These are phyloP conservation scores for Dianthus caryophyllus DNA, from an alignment of 148 eudicot genomes.

Conservation along the genomic window DNA sequence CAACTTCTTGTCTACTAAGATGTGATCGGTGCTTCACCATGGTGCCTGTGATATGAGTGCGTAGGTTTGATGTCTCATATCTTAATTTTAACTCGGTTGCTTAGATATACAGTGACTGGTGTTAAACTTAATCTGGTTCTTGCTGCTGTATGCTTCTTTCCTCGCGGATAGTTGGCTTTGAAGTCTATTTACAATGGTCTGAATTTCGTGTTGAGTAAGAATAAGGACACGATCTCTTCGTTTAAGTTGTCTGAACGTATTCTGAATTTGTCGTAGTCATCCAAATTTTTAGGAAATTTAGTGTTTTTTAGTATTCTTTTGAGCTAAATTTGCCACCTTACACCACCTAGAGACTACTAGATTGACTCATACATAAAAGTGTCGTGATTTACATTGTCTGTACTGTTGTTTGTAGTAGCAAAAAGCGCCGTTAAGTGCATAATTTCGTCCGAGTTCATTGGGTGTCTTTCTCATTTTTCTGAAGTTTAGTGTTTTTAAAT, in stretches of 20 bases:
- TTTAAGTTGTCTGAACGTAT: neutral
- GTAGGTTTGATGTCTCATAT: constrained; percentile 16
- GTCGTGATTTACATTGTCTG: no score
- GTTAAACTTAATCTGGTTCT: neutral
- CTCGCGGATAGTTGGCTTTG: neutral
- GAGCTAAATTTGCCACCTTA: no score
- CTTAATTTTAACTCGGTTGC: neutral
- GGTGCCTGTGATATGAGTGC: constrained; percentile 16
- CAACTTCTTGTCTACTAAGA: constrained; percentile 18
- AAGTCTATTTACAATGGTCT: neutral
- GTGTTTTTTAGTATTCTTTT: neutral
- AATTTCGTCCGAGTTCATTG: no score
- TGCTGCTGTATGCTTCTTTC: neutral
- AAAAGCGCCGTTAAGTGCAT: no score
- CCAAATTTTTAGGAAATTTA: neutral
- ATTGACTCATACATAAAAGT: no score
- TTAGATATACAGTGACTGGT: neutral
- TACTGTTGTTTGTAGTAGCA: no score
- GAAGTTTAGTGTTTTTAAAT: no score
- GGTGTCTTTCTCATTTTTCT: no score
- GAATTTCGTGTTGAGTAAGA: neutral
- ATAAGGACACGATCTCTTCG: neutral
- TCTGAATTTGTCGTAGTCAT: neutral
- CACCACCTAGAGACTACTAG: no score
- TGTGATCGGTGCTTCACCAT: constrained; percentile 27